A percentile compares a stretch with the other conserved stretches of the same genome.
phyloP scores from a whole-genome alignment of 164 flowering plant genomes.

The Piper betle region DNA sequence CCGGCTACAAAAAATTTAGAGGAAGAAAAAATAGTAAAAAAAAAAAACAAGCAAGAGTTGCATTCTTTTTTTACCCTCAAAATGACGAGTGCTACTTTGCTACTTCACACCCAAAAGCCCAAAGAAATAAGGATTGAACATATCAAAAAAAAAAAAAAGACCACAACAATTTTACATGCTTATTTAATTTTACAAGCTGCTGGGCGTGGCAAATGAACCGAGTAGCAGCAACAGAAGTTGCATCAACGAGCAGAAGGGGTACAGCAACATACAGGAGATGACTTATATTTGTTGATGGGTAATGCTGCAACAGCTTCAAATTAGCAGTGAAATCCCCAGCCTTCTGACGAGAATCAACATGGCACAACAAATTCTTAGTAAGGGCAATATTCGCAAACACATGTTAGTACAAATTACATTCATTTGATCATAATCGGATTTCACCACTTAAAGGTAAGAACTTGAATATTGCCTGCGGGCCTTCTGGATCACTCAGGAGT shows the following conservation, averaged over 20 bases:
- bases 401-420: background rate
- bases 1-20: no score
- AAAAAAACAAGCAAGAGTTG: no score
- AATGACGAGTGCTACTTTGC: no score
- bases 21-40: no score
- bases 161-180: no score
- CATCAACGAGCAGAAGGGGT: conserved; percentile 11
- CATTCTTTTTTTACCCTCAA: no score
- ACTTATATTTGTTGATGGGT: conserved; percentile 81
- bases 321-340: conserved; percentile 98
- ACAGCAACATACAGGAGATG: conserved; percentile 86
- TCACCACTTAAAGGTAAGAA: background rate
- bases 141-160: no score
- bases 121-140: no score
- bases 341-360: conserved; percentile 75
- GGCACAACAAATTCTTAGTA: conserved; percentile 84
- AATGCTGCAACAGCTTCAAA: conserved; percentile 77
- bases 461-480: conserved; percentile 53
- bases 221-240: background rate
- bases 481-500: conserved; percentile 89
- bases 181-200: background rate
- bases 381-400: background rate
- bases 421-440: background rate
- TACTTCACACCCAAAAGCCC: no score
- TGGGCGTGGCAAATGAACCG: background rate